These are phyloP conservation scores for Colletotrichum tofieldiae DNA, from an alignment of 2,329 filamentous ascomycete genomes.

Conservation along the genomic window DNA sequence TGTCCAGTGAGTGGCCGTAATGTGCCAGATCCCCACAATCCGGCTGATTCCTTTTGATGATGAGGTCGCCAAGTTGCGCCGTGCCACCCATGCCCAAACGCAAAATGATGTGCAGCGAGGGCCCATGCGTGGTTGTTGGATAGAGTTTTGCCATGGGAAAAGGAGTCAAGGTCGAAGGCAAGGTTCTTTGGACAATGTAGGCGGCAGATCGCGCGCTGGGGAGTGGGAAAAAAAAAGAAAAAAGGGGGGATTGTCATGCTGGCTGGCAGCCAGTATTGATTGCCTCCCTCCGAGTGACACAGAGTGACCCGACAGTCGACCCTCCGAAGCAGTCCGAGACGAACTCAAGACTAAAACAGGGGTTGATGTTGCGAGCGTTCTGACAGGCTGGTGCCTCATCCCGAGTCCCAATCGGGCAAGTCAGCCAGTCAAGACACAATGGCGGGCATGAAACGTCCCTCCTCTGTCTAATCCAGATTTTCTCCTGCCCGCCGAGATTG, in stretches of 20 bases:
- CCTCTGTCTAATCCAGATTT: background rate
- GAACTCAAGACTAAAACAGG: constrained; percentile 31
- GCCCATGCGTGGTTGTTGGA: constrained; percentile 21
- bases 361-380: constrained; percentile 21
- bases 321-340: constrained; percentile 23
- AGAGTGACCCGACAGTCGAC: constrained; percentile 7
- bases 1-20: constrained; percentile 21
- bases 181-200: background rate
- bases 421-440: constrained; percentile 20
- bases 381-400: constrained; percentile 40
- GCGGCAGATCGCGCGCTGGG: no score
- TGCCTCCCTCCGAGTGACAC: background rate
- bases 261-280: background rate
- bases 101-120: constrained; percentile 39
- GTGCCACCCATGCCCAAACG: constrained; percentile 41
- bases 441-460: constrained; percentile 17
- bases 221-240: background rate
- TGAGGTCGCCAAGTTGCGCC: constrained; percentile 13
- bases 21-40: constrained; percentile 25
- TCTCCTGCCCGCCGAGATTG: background rate
- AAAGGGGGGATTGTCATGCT: background rate
- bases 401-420: constrained; percentile 40
- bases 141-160: constrained; percentile 31
- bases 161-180: background rate
- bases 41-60: background rate